These are phyloP conservation scores for Bretschneidera sinensis DNA, from an alignment of 345 rosid species.

Conservation along the genomic window DNA sequence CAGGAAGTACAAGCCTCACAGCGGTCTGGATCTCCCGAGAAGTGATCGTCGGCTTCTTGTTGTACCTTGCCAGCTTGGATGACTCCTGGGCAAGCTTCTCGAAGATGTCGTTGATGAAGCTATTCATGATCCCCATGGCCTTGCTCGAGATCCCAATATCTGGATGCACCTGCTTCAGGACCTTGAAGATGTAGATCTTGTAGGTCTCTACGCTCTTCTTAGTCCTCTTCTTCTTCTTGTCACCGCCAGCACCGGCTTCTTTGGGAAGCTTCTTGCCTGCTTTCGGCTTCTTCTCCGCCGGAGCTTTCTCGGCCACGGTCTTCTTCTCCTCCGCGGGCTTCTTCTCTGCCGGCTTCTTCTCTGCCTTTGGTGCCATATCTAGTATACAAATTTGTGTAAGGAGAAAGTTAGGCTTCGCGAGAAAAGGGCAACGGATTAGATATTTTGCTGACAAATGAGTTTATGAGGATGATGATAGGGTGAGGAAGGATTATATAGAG, in stretches of 20 bases:
- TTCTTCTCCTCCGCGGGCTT: slow-evolving; percentile 41
- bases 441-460: fast-evolving
- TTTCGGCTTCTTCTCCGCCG: slow-evolving; percentile 53
- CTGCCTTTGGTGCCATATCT: slow-evolving; percentile 49
- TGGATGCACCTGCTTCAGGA: slow-evolving; percentile 50
- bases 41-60: slow-evolving; percentile 59
- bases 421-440: neutral
- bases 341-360: slow-evolving; percentile 27
- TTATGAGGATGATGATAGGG: no score
- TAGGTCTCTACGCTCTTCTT: slow-evolving; percentile 54
- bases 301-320: slow-evolving; percentile 38
- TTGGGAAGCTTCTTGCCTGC: slow-evolving; percentile 50
- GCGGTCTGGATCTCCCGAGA: slow-evolving; percentile 43
- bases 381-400: neutral
- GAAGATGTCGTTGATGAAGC: slow-evolving; percentile 38
- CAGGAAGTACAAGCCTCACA: slow-evolving; percentile 16
- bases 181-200: slow-evolving; percentile 62
- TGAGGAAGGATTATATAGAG: slow-evolving; percentile 14
- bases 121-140: slow-evolving; percentile 29
- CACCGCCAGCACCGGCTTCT: slow-evolving; percentile 30
- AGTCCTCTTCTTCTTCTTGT: slow-evolving; percentile 43
- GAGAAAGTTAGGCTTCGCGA: neutral
- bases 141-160: slow-evolving; percentile 32
- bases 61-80: slow-evolving; percentile 52
- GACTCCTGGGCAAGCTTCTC: slow-evolving; percentile 56